phyloP scores from a whole-genome alignment of 2,329 filamentous ascomycete genomes.

The Diaporthe sp. region DNA sequence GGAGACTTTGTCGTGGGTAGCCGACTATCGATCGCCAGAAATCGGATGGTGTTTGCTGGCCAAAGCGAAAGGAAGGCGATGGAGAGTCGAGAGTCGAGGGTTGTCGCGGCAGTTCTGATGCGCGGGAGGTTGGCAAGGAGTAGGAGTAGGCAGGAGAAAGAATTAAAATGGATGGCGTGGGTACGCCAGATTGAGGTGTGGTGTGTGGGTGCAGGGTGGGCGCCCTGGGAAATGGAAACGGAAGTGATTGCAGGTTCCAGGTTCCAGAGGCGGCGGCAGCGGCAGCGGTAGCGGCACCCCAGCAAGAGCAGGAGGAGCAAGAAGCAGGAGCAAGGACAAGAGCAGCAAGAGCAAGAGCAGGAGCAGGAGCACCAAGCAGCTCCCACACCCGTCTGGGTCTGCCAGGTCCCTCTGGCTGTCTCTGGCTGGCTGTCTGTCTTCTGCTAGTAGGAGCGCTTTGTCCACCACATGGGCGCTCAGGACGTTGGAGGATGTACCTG shows the following conservation, averaged over 20 bases:
- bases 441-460: conserved; percentile 28
- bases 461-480: conserved; percentile 34
- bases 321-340: neutral
- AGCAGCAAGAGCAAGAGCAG: neutral
- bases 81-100: conserved; percentile 34
- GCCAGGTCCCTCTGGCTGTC: neutral
- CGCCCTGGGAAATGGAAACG: conserved; percentile 38
- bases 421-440: neutral
- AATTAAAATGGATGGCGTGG: conserved; percentile 39
- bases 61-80: conserved; percentile 24
- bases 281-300: conserved; percentile 16
- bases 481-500: conserved; percentile 27
- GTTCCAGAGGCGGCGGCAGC: conserved; percentile 32
- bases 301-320: conserved; percentile 10
- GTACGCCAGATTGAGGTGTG: conserved; percentile 36
- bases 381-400: conserved; percentile 14
- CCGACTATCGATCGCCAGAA: conserved; percentile 19
- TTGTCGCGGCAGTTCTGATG: conserved; percentile 36
- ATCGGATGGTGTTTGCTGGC: conserved; percentile 20
- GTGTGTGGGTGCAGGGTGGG: conserved; percentile 35
- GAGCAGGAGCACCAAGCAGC: conserved; percentile 1
- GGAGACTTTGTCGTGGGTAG: conserved; percentile 4
- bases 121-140: conserved; percentile 34
- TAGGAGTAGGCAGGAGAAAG: conserved; percentile 38
- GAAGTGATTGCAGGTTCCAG: conserved; percentile 37